Evolutionary conservation across 495 filamentous ascomycete genomes (phyloP).

Genomic region (Collariella sp.): DNA sequence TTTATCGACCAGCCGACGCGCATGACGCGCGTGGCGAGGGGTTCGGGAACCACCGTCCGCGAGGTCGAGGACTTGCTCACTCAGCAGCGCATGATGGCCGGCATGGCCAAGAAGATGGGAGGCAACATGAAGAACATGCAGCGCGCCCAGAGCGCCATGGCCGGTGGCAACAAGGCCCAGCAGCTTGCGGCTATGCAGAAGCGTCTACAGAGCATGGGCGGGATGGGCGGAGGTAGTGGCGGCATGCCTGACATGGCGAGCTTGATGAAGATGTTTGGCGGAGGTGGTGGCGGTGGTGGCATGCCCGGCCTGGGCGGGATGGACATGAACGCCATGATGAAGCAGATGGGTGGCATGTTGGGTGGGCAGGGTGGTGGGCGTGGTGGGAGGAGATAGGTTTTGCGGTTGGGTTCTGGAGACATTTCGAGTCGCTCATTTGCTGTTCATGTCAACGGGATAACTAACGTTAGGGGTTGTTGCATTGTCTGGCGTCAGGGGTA

Average conservation of each 20-base stretch:
- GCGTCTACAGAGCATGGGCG: constrained; percentile 84
- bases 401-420: background rate
- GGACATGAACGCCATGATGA: constrained; percentile 80
- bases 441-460: background rate
- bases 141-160: constrained; percentile 81
- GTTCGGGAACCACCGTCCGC: constrained; percentile 81
- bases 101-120: constrained; percentile 98
- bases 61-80: constrained; percentile 97
- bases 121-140: constrained; percentile 96
- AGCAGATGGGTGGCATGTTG: constrained; percentile 62
- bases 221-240: constrained; percentile 29
- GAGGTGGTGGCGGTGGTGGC: constrained; percentile 37
- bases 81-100: constrained; percentile 97
- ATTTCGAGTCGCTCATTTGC: background rate
- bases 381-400: constrained; percentile 18
- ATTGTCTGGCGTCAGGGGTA: constrained; percentile 14
- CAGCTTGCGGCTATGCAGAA: constrained; percentile 98
- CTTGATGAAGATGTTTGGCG: constrained; percentile 80
- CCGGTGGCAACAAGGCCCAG: constrained; percentile 75
- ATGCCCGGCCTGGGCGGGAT: constrained; percentile 55
- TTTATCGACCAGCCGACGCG: constrained; percentile 88
- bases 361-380: constrained; percentile 24
- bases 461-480: no score
- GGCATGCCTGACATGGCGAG: constrained; percentile 72
- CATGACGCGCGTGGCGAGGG: constrained; percentile 85